Base-by-base conservation (phyloP, 1,139 yeast genomes). In the Yamadazyma blattariae region DNA sequence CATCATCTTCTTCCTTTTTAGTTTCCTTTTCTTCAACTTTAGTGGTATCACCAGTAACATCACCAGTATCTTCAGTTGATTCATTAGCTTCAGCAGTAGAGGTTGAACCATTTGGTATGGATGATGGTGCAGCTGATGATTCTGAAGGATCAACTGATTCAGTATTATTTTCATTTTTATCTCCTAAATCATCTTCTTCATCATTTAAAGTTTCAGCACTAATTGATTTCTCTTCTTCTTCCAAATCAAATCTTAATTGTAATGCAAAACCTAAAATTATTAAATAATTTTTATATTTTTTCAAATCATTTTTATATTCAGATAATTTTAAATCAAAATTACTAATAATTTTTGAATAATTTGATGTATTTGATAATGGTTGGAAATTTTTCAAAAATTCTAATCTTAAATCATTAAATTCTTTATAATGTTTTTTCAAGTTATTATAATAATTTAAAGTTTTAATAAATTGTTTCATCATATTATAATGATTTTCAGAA, bases 241-340 rank as follows among this genome's bases (percentile, higher is more conserved):
- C 70, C 39, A 67, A 55, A 38, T 68, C 72, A 40, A 68, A 67
- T 42, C 75, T 60, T 40, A 73, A 58, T 42, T 67, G 71, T 40
- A 74, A 64, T 1, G 75, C 79, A 47, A 64, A 65, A 7, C 74
- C 77, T 33, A 74, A 60, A 32, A 67, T 64, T 31, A 64, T 57
- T 31, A 74, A 57, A 51, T 75, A 75, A 42, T 57, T 59, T 53
- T 67, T 72, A 51, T 72, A 73, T 50, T 70, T 66, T 37, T 58
- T 54, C 44, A 71, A 54, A 40, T 74, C 79, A 26, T 52, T 48
- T 46, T 66, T 69, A 47, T 74, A 67, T 39, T 71, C 74, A 30
- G 55, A 56, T 15, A 64, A 50, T 45, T 67, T 71, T 31, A 55
- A 51, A 26, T 67, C 68, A 47, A 59, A 74, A 52, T 74, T 74